phyloP scores from a whole-genome alignment of 2,329 filamentous ascomycete genomes.

The Colletotrichum gigasporum region DNA sequence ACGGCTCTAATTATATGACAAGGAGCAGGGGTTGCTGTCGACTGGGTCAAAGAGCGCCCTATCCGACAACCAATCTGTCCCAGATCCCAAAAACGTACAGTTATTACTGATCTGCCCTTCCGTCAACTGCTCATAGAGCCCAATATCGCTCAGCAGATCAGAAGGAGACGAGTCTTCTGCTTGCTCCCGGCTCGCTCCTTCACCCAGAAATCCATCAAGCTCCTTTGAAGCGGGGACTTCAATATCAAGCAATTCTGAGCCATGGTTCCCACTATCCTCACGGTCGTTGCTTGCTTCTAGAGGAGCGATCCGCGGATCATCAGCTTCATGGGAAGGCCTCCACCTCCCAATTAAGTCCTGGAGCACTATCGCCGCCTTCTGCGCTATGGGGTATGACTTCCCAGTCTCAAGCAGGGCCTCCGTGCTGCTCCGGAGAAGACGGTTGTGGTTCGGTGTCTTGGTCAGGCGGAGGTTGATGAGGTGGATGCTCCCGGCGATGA shows the following conservation, averaged over 20 bases:
- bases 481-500: conserved; percentile 18
- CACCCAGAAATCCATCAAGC: not conserved
- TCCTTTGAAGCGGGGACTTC: no score
- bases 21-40: not conserved
- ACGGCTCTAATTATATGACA: conserved; percentile 1
- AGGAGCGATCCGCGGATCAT: not conserved
- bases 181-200: not conserved
- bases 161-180: not conserved
- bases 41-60: not conserved
- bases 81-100: not conserved
- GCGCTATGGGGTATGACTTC: conserved; percentile 1
- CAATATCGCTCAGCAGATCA: not conserved
- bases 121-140: not conserved
- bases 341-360: not conserved
- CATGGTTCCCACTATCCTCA: no score
- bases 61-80: not conserved
- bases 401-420: not conserved
- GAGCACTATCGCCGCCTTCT: not conserved
- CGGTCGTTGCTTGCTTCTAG: no score
- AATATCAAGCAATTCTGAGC: no score
- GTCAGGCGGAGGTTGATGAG: not conserved
- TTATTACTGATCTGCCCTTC: not conserved
- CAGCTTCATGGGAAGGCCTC: not conserved
- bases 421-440: not conserved
- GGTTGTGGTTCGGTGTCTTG: not conserved